Evolutionary conservation across 1,139 yeast genomes (phyloP).

Genomic region (Nakaseomyces glabratus): DNA sequence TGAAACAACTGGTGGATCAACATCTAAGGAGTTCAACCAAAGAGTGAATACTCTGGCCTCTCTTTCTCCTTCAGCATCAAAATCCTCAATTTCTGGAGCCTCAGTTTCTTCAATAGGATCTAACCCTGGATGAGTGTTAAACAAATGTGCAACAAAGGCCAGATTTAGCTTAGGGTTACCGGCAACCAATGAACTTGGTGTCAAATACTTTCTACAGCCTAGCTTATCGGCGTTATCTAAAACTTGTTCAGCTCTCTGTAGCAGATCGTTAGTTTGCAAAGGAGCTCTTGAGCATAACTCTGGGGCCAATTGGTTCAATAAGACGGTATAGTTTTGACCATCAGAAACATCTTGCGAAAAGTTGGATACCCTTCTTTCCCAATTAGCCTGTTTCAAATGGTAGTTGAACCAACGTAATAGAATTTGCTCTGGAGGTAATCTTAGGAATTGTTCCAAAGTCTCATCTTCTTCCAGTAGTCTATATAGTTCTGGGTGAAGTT

Average conservation of each 20-base stretch:
- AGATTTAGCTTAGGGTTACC: conserved; percentile 95
- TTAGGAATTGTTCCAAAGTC: conserved; percentile 88
- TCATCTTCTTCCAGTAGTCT: conserved; percentile 93
- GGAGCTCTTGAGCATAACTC: conserved; percentile 75
- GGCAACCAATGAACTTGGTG: conserved; percentile 85
- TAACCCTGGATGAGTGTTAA: conserved; percentile 93
- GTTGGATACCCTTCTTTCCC: conserved; percentile 76
- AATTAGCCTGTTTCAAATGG: conserved; percentile 89
- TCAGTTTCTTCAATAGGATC: conserved; percentile 93
- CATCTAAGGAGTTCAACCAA: conserved; percentile 95
- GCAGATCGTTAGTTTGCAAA: conserved; percentile 60
- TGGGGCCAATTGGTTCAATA: conserved; percentile 83
- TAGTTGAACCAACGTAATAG: conserved; percentile 95
- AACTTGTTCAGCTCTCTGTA: conserved; percentile 79
- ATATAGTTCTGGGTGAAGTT: conserved; percentile 92
- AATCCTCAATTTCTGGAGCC: conserved; percentile 79
- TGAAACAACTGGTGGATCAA: conserved; percentile 86
- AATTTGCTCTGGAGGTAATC: conserved; percentile 96
- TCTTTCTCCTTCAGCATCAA: conserved; percentile 99
- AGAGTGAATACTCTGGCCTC: conserved; percentile 97
- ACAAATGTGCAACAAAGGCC: conserved; percentile 94
- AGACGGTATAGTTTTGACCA: conserved; percentile 89
- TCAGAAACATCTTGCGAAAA: conserved; percentile 84
- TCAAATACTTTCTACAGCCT: conserved; percentile 87
- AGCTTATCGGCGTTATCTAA: conserved; percentile 80